Conservation (phyloP, 495 filamentous ascomycete species). For the Penicillium cataractarum region DNA sequence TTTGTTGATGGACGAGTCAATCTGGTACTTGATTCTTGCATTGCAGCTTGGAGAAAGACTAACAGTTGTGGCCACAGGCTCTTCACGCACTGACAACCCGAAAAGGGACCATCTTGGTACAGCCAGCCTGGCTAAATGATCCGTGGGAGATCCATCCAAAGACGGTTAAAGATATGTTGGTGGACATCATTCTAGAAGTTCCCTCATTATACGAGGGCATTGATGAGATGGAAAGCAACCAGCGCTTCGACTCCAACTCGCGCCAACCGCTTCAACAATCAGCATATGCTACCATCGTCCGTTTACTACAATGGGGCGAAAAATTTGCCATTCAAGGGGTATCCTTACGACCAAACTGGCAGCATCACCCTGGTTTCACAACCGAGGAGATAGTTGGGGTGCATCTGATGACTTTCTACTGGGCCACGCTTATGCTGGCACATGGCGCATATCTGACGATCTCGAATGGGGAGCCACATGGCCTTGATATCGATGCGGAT, state of each 20-base stretch:
- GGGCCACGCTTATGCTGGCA: conserved; percentile 11
- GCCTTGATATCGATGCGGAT: background rate
- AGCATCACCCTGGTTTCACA: background rate
- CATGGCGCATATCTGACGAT: background rate
- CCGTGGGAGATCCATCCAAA: conserved; percentile 12
- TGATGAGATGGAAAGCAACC: conserved; percentile 2
- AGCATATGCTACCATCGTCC: background rate
- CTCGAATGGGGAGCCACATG: background rate
- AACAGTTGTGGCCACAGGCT: background rate
- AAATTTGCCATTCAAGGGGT: background rate
- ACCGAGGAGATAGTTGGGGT: background rate
- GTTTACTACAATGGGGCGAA: background rate
- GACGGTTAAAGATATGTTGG: conserved; percentile 11
- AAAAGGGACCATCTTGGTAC: background rate
- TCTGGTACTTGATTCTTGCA: background rate
- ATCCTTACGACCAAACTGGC: background rate
- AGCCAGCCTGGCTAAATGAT: background rate
- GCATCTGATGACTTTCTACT: conserved; percentile 16
- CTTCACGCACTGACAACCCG: conserved; percentile 2
- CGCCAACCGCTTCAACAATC: background rate
- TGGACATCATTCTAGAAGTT: conserved; percentile 15
- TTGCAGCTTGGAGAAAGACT: background rate
- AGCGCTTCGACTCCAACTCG: background rate
- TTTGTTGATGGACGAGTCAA: conserved; percentile 13
- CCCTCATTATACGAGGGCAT: conserved; percentile 8